Base-by-base conservation (phyloP, 2,329 filamentous ascomycete species). In the Pseudogymnoascus sp. region DNA sequence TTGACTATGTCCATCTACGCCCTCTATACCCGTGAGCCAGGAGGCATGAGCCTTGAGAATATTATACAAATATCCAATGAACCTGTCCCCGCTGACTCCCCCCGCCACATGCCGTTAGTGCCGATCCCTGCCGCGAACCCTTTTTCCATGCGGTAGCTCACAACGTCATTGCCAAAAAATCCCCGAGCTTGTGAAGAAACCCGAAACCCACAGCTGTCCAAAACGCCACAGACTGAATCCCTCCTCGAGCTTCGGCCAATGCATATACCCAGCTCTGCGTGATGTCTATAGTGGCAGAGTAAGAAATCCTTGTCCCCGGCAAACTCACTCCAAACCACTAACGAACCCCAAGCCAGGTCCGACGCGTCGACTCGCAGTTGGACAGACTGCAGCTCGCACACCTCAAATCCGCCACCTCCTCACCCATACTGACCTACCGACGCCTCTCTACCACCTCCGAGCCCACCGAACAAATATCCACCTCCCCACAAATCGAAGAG, bases 361-460 rank as follows among this genome's bases (percentile, higher is more conserved):
- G 84, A 71, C 82, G 82, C 65, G 77, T 88, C 64, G 86, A 88
- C 74, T 80, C 82, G 68, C 85, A 88, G 72, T 81, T 89, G 64
- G 86, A 89, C 72, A 82, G 84, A 65, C 81, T 89, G 64, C 81
- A 82, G 24, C 77, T 84, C 63, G 77, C 76, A 28, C 77, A 78
- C 64, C 76, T 79, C 62, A 65, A 67, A 6, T 61, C 67, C 12
- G 65, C 68, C 37, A 69, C 53, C 38, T 74, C 35, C 61, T 71
- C 7, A 28, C 56, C 56, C 4, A 67, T 71, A 31, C 61, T 65
- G 31, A 66, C 72, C 50, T 68, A 67, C 65, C 66, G 68, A 19
- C 65, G 66, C 35, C 72, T 75, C 26, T 72, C 75, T 59, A 69
- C 68, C 10, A 72, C 75, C 60, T 65, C 63, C 33, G 40, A 33